phyloP scores from a whole-genome alignment of 345 rosid genomes.

The Brassica juncea region DNA sequence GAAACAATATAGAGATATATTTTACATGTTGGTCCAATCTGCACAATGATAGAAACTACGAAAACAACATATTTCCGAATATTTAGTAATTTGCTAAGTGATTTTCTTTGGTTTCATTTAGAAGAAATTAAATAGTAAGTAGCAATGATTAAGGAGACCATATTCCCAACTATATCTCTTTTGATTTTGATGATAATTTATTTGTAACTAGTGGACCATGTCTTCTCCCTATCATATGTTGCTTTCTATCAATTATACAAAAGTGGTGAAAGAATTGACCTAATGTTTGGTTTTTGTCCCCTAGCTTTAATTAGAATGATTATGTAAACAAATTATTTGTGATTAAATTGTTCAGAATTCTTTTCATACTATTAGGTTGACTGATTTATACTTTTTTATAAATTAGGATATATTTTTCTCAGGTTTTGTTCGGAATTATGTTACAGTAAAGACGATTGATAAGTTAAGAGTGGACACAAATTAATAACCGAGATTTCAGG shows the following conservation, averaged over 20 bases:
- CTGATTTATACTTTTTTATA: neutral
- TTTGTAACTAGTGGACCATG: neutral
- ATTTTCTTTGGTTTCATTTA: neutral
- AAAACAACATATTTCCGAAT: too few relatives aligned
- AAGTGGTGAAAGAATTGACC: neutral
- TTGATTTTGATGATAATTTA: slow-evolving; percentile 11
- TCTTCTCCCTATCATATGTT: slow-evolving; percentile 10
- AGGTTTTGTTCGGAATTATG: neutral
- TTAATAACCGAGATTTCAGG: neutral
- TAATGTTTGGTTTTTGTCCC: slow-evolving; percentile 17
- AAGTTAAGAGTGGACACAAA: neutral
- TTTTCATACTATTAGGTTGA: neutral
- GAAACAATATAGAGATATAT: too few relatives aligned
- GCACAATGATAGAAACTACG: too few relatives aligned
- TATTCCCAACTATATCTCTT: slow-evolving; percentile 32
- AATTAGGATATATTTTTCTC: neutral
- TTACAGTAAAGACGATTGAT: neutral
- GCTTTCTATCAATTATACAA: slow-evolving; percentile 13
- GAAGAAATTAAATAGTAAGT: neutral
- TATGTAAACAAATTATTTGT: neutral
- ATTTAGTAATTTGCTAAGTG: neutral
- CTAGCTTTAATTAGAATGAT: slow-evolving; percentile 1
- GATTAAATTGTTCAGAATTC: neutral
- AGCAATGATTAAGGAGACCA: slow-evolving; percentile 1
- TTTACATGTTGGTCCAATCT: too few relatives aligned